A percentile compares a stretch with the other conserved stretches of the same genome.
Conservation (phyloP, 495 filamentous ascomycete species). For the Hamigera avellanea region DNA sequence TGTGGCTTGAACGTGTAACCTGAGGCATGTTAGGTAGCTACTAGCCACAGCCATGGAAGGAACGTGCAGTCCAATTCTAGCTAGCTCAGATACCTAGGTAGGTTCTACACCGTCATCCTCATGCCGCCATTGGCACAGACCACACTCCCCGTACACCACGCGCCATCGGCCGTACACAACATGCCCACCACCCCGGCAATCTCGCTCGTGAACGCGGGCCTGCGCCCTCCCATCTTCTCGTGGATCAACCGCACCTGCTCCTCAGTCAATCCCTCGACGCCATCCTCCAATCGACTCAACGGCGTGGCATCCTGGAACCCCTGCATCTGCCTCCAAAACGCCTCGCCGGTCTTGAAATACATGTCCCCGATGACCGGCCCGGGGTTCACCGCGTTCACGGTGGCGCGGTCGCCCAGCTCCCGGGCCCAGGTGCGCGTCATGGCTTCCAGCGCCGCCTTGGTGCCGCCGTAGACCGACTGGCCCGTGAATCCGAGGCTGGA, state of each 20-base stretch:
- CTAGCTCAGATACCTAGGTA: not conserved
- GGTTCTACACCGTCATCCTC: conserved; percentile 20
- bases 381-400: conserved; percentile 83
- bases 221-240: conserved; percentile 50
- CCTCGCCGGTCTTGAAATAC: conserved; percentile 43
- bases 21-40: too few relatives aligned
- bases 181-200: conserved; percentile 79
- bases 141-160: conserved; percentile 77
- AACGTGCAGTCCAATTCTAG: too few relatives aligned
- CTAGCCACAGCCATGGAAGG: too few relatives aligned
- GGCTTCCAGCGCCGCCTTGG: conserved; percentile 81
- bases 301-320: conserved; percentile 61
- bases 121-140: conserved; percentile 85
- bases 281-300: conserved; percentile 33
- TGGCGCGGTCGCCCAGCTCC: conserved; percentile 65
- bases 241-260: conserved; percentile 48
- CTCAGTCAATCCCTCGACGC: conserved; percentile 41
- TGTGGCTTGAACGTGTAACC: too few relatives aligned
- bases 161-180: conserved; percentile 61
- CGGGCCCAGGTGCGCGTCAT: conserved; percentile 86
- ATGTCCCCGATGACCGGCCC: conserved; percentile 79
- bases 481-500: conserved; percentile 54
- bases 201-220: conserved; percentile 61
- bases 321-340: conserved; percentile 44
- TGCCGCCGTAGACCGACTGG: conserved; percentile 76